Conservation (phyloP, 306 rosid genomes). For the Malus orientalis region DNA sequence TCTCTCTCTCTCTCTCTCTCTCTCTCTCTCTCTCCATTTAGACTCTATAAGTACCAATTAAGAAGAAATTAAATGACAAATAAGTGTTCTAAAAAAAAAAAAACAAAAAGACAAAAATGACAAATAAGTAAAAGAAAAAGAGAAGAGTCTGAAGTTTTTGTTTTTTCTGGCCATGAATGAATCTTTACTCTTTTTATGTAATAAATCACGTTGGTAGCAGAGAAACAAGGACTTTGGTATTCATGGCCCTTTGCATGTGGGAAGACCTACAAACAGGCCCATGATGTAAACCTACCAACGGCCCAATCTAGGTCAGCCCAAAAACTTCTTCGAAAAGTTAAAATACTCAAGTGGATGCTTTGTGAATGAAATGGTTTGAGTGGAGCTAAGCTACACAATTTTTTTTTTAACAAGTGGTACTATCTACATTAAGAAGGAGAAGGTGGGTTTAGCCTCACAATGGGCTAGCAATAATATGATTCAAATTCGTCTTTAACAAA, state of each 20-base stretch:
- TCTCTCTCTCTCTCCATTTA: too few relatives aligned
- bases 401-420: too few relatives aligned
- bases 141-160: neutral
- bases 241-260: neutral
- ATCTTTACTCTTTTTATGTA: neutral
- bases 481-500: too few relatives aligned
- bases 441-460: rapidly evolving
- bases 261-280: neutral
- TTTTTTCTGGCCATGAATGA: neutral
- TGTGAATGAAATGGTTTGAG: too few relatives aligned
- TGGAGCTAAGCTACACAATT: too few relatives aligned
- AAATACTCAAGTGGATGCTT: too few relatives aligned
- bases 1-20: too few relatives aligned
- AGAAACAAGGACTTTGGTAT: neutral
- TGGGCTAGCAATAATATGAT: too few relatives aligned
- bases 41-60: neutral
- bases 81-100: too few relatives aligned
- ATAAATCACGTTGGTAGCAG: neutral
- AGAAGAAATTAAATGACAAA: neutral
- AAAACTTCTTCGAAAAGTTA: too few relatives aligned
- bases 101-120: neutral
- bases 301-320: neutral
- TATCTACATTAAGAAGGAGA: too few relatives aligned
- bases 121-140: neutral
- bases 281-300: neutral